Percentiles rank a stretch among this genome's conserved stretches.
phyloP scores from a whole-genome alignment of 1,284 basidiomycete genomes.

The Austroboletus novae-zelandiae region DNA sequence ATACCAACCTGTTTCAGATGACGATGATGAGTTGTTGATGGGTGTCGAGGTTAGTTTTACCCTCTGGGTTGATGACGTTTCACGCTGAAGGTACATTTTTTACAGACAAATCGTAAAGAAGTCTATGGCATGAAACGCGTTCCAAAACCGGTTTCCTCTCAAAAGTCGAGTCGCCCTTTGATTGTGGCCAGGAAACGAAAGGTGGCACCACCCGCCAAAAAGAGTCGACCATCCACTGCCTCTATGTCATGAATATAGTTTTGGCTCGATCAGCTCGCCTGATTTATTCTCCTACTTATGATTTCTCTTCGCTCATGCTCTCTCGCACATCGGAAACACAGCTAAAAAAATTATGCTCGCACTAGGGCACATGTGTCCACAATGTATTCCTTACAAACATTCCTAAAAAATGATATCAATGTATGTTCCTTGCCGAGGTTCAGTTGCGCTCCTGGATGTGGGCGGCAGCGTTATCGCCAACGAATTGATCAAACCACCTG shows the following conservation, averaged over 20 bases:
- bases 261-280: neutral
- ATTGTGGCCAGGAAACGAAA: slow-evolving; percentile 24
- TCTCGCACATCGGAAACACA: slow-evolving; percentile 10
- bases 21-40: slow-evolving; percentile 57
- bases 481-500: slow-evolving; percentile 78
- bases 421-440: neutral
- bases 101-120: slow-evolving; percentile 37
- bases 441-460: slow-evolving; percentile 15
- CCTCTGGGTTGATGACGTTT: neutral
- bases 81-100: slow-evolving; percentile 8
- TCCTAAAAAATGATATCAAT: neutral
- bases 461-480: slow-evolving; percentile 38
- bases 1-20: slow-evolving; percentile 36
- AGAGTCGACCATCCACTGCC: slow-evolving; percentile 7
- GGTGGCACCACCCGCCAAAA: slow-evolving; percentile 10
- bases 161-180: slow-evolving; percentile 12
- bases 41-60: slow-evolving; percentile 43
- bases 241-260: slow-evolving; percentile 8
- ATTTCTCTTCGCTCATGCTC: neutral
- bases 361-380: slow-evolving; percentile 5
- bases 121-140: slow-evolving; percentile 31
- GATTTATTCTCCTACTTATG: slow-evolving; percentile 19
- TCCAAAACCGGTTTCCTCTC: slow-evolving; percentile 3
- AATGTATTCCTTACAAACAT: slow-evolving; percentile 1
- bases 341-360: neutral